Conservation (phyloP, 176 grass and related monocot genomes). For the Avena sativa region DNA sequence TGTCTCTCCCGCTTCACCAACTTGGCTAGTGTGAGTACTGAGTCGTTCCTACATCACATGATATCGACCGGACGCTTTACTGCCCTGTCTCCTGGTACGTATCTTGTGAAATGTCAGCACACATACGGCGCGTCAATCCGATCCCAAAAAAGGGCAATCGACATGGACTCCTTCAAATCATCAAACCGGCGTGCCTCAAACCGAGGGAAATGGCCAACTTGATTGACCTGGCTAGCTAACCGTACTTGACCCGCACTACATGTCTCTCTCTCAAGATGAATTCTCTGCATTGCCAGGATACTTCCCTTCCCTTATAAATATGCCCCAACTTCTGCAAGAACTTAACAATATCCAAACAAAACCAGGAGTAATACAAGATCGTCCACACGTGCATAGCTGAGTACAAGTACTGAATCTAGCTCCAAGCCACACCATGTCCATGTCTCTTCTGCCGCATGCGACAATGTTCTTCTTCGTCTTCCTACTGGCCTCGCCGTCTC, state of each 20-base stretch:
- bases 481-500: conserved; percentile 15
- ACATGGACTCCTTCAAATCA: conserved; percentile 40
- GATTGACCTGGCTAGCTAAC: not conserved
- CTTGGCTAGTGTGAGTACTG: not conserved
- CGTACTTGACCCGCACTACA: not conserved
- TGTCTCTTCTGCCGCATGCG: not conserved
- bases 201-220: conserved; percentile 16
- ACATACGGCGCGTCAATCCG: not conserved
- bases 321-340: not conserved
- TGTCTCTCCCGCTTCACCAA: not conserved
- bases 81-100: conserved; percentile 7
- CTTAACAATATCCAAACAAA: not conserved
- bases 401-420: not conserved
- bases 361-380: not conserved
- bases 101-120: not conserved
- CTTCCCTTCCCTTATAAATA: conserved; percentile 44
- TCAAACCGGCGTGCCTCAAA: conserved; percentile 39
- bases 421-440: not conserved
- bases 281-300: not conserved
- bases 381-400: not conserved
- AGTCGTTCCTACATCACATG: conserved; percentile 9
- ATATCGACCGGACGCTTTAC: not conserved
- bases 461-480: conserved; percentile 31
- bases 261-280: not conserved
- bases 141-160: not conserved